These are phyloP conservation scores for Trichoderma hamatum DNA, from an alignment of 2,329 filamentous ascomycete genomes.

Conservation along the genomic window DNA sequence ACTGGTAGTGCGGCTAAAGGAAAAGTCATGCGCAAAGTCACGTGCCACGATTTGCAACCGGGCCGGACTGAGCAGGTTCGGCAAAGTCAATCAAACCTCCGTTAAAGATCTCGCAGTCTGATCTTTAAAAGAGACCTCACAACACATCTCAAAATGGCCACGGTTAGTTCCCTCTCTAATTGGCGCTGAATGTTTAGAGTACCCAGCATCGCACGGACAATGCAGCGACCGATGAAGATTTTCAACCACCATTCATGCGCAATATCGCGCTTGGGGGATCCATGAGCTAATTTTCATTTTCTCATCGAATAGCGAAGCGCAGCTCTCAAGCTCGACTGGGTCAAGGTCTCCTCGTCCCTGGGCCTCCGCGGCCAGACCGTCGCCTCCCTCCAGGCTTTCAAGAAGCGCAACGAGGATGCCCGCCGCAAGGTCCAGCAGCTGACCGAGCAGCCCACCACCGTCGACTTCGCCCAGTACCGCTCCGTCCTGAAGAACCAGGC, in stretches of 20 bases:
- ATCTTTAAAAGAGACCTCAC: slow-evolving; percentile 48
- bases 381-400: slow-evolving; percentile 90
- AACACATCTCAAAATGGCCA: slow-evolving; percentile 60
- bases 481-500: slow-evolving; percentile 92
- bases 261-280: slow-evolving; percentile 24
- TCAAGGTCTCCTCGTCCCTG: slow-evolving; percentile 89
- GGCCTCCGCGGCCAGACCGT: slow-evolving; percentile 96
- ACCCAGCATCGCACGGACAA: neutral
- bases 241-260: slow-evolving; percentile 26
- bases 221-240: neutral
- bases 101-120: slow-evolving; percentile 54
- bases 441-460: slow-evolving; percentile 77
- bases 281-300: slow-evolving; percentile 59
- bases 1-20: neutral
- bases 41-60: slow-evolving; percentile 38
- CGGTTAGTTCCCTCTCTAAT: slow-evolving; percentile 59
- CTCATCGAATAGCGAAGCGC: slow-evolving; percentile 76
- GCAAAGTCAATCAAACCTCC: slow-evolving; percentile 51
- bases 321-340: slow-evolving; percentile 99
- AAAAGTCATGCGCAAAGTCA: slow-evolving; percentile 32
- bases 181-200: slow-evolving; percentile 26
- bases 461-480: slow-evolving; percentile 96
- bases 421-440: slow-evolving; percentile 89
- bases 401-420: slow-evolving; percentile 99
- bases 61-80: slow-evolving; percentile 43